A percentile compares a stretch with the other conserved stretches of the same genome.
These are phyloP conservation scores for Emmonsia crescens DNA, from an alignment of 2,329 filamentous ascomycete genomes.

Conservation along the genomic window DNA sequence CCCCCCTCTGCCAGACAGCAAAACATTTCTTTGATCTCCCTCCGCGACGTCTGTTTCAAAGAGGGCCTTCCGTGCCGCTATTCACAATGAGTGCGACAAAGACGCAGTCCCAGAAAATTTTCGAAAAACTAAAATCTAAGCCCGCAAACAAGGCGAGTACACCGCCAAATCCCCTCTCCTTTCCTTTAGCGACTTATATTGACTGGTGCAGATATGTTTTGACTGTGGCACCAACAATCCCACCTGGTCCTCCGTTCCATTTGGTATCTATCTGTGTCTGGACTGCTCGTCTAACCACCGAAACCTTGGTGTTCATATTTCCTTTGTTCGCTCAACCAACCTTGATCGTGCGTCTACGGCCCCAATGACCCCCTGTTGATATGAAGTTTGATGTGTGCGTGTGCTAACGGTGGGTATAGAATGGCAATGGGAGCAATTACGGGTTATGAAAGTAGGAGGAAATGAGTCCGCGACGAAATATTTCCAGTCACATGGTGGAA, in stretches of 20 bases:
- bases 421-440: constrained; percentile 99
- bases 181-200: constrained; percentile 15
- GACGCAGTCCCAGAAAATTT: constrained; percentile 91
- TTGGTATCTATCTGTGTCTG: constrained; percentile 95
- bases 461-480: constrained; percentile 98
- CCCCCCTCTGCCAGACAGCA: constrained; percentile 12
- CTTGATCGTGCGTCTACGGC: constrained; percentile 70
- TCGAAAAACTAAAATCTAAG: constrained; percentile 93
- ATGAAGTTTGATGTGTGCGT: neutral
- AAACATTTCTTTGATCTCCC: neutral
- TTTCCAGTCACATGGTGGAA: constrained; percentile 93
- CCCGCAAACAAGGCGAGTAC: constrained; percentile 75
- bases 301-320: constrained; percentile 97
- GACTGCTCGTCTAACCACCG: constrained; percentile 96
- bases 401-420: constrained; percentile 39
- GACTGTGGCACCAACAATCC: constrained; percentile 97
- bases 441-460: constrained; percentile 94
- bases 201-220: constrained; percentile 69
- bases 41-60: neutral
- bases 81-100: constrained; percentile 63
- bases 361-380: constrained; percentile 3
- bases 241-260: constrained; percentile 94
- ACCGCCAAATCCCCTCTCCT: constrained; percentile 10
- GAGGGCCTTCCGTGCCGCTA: neutral
- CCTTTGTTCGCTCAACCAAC: constrained; percentile 96